Evolutionary conservation across 805 yeast species (phyloP).

Genomic region (Lipomyces spencermartinsiae): DNA sequence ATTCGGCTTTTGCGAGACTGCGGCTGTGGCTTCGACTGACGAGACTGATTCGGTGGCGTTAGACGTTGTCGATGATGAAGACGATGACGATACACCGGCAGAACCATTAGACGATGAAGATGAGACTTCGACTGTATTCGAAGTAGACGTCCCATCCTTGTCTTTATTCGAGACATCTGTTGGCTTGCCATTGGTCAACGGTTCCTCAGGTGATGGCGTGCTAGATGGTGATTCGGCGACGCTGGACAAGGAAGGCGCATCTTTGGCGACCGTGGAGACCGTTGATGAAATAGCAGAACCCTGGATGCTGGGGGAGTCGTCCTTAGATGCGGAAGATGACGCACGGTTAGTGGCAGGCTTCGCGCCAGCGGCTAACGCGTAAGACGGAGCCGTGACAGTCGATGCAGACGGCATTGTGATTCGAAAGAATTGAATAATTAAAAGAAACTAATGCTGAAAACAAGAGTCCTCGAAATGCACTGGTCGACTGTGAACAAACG

Average conservation of each 20-base stretch:
- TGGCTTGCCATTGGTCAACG: constrained; percentile 1
- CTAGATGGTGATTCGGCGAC: constrained; percentile 36
- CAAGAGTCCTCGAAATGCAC: neutral
- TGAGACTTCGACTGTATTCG: constrained; percentile 19
- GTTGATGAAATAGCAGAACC: constrained; percentile 12
- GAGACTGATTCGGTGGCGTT: constrained; percentile 25
- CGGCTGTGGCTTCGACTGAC: constrained; percentile 37
- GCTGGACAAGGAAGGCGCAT: constrained; percentile 26
- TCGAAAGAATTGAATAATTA: neutral
- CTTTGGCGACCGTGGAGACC: constrained; percentile 24
- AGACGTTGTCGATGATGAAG: constrained; percentile 30
- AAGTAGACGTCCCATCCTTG: constrained; percentile 40
- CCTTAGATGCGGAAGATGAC: constrained; percentile 32
- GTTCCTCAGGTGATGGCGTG: constrained; percentile 37
- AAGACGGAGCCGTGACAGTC: constrained; percentile 31
- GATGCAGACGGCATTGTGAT: constrained; percentile 30
- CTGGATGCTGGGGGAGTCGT: constrained; percentile 8
- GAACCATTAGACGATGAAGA: constrained; percentile 19
- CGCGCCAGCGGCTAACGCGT: constrained; percentile 39
- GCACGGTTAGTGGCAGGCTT: constrained; percentile 40
- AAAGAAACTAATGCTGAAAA: neutral
- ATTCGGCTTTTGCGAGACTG: constrained; percentile 44
- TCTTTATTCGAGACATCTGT: constrained; percentile 29
- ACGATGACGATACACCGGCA: constrained; percentile 9
- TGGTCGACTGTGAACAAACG: constrained; percentile 3